A percentile compares a stretch with the other conserved stretches of the same genome.
These are phyloP conservation scores for Thymus mandschuricus DNA, from an alignment of 257 asterid genomes.

Conservation along the genomic window DNA sequence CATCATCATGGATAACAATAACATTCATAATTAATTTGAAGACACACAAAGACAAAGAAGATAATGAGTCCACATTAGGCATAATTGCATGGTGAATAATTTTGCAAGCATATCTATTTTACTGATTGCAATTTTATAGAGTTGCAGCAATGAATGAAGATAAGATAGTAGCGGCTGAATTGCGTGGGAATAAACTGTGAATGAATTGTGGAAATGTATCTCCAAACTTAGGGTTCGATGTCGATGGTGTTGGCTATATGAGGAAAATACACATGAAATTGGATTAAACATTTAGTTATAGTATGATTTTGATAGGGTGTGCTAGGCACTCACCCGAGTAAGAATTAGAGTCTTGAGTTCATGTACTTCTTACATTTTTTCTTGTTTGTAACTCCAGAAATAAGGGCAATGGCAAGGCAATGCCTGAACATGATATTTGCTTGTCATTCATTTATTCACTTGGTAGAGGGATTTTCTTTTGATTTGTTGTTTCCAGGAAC, in stretches of 20 bases:
- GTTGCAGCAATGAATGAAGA: no score
- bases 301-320: neutral
- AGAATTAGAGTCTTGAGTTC: neutral
- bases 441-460: neutral
- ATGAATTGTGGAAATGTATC: neutral
- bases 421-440: neutral
- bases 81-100: no score
- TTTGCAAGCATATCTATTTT: no score
- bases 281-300: neutral
- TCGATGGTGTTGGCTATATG: neutral
- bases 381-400: neutral
- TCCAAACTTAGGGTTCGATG: neutral
- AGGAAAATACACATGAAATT: neutral
- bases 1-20: no score
- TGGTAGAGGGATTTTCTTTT: neutral
- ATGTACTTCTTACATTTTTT: neutral
- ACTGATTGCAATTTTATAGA: no score
- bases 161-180: no score
- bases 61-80: no score
- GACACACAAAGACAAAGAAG: no score
- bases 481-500: conserved; percentile 54
- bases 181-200: neutral
- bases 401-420: neutral
- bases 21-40: no score
- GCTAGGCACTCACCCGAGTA: neutral